Base-by-base conservation (phyloP, 306 rosid genomes). In the Amphicarpaea edgeworthii region DNA sequence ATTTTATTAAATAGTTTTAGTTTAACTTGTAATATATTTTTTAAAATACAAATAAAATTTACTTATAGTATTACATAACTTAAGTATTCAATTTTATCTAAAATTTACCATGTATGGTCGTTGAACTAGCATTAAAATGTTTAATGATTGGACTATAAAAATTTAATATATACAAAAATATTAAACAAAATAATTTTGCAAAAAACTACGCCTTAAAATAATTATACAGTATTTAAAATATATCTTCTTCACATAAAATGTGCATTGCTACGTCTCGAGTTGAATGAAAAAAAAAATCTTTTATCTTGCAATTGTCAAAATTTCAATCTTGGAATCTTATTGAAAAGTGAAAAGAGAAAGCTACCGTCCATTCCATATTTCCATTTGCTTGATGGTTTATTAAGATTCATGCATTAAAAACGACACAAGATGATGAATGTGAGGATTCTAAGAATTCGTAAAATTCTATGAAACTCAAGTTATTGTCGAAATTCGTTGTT, bases 321-420 rank as follows among this genome's bases (percentile, higher is more conserved):
- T 50, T 50, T 55, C 61, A 54, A 21, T 7, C 12, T 54, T 46
- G 3, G 6, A 17, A 30, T 30, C 30, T 32, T 70, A 20, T 16
- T 12, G 6, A 11, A 32, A 49, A 70, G 77, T 12, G 6, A 11
- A 32, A 49, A 70, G 77, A 38, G 51, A 54, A 53, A 51, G 58
- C 12, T 37, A 38, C 8, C 3, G 26, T 40, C 59, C 43, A n/a
- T n/a, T n/a, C n/a, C n/a, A n/a, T n/a, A n/a, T n/a, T n/a, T n/a
- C n/a, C n/a, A 38, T 72, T 72, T 34, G 40, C 40, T 34, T 72
- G 70, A 42, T 60, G 59, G n/a, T 20, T 71, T 71, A 53, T 71
- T 42, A 37, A 53, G 66, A 46, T 71, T 38, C 66, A 54, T 38
- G 38, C 65, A 54, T 54, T 54, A 20, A 37, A 19, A 34, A 72